phyloP scores from a whole-genome alignment of 176 grass and related monocot species.

The Oryza brachyantha region DNA sequence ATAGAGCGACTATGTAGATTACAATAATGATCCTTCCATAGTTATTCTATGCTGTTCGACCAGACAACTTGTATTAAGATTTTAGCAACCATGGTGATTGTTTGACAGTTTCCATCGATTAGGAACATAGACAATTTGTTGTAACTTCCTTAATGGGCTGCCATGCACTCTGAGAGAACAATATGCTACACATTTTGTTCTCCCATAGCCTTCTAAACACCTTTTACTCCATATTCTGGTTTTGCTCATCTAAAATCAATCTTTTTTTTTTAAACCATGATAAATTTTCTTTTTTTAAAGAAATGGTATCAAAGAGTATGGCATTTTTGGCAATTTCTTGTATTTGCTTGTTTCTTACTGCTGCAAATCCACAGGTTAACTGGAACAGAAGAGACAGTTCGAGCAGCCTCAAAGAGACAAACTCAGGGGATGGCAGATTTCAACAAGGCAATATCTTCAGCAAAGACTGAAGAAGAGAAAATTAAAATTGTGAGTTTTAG shows the following conservation, averaged over 20 bases:
- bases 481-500: conserved; percentile 77
- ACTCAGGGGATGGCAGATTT: conserved; percentile 88
- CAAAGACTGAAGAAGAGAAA: conserved; percentile 83
- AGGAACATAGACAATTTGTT: background rate
- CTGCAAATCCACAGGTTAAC: conserved; percentile 59
- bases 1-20: background rate
- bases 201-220: background rate
- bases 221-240: background rate
- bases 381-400: conserved; percentile 74
- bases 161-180: too few species aligned
- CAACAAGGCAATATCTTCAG: conserved; percentile 73
- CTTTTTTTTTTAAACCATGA: background rate
- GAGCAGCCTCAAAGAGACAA: conserved; percentile 71
- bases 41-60: background rate
- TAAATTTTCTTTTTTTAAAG: background rate
- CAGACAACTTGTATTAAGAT: background rate
- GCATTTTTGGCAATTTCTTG: background rate
- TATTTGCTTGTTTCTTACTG: conserved; percentile 29
- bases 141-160: background rate
- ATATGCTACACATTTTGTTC: background rate
- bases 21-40: background rate
- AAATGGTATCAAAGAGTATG: background rate
- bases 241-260: background rate
- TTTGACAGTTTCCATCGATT: background rate
- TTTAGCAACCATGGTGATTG: background rate